phyloP scores from a whole-genome alignment of 1,284 basidiomycete species.

The Uromyces viciae-fabae region DNA sequence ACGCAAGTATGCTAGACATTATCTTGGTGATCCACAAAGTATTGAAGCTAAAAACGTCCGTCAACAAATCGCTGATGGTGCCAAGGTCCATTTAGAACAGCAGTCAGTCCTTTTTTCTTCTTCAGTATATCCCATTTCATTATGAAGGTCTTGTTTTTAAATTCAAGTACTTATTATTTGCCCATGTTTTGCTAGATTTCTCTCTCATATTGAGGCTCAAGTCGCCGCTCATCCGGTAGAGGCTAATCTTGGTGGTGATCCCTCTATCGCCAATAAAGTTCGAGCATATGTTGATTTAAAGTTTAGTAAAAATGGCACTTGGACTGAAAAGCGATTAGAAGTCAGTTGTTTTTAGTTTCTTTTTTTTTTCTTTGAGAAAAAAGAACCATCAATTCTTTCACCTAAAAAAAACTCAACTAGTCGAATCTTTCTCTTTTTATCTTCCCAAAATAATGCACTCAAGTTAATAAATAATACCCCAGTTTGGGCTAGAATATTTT shows the following conservation, averaged over 20 bases:
- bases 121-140: conserved; percentile 53
- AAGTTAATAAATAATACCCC: conserved; percentile 78
- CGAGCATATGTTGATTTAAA: conserved; percentile 75
- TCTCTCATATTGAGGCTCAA: conserved; percentile 75
- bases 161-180: neutral
- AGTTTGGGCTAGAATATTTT: conserved; percentile 88
- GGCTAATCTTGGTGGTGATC: conserved; percentile 85
- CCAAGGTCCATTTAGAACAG: conserved; percentile 61
- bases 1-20: conserved; percentile 58
- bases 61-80: conserved; percentile 50
- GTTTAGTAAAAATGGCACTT: conserved; percentile 69
- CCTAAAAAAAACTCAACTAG: neutral
- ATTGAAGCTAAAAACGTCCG: conserved; percentile 54
- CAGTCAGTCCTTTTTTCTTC: conserved; percentile 55
- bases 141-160: neutral
- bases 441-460: neutral
- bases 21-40: conserved; percentile 57
- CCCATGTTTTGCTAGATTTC: conserved; percentile 60
- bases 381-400: no score
- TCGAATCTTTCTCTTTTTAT: neutral
- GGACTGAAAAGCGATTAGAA: conserved; percentile 74
- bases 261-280: conserved; percentile 81
- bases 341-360: conserved; percentile 57
- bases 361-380: no score
- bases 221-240: conserved; percentile 78